Evolutionary conservation across 1,284 basidiomycete species (phyloP).

Genomic region (Vanrija sp.): DNA sequence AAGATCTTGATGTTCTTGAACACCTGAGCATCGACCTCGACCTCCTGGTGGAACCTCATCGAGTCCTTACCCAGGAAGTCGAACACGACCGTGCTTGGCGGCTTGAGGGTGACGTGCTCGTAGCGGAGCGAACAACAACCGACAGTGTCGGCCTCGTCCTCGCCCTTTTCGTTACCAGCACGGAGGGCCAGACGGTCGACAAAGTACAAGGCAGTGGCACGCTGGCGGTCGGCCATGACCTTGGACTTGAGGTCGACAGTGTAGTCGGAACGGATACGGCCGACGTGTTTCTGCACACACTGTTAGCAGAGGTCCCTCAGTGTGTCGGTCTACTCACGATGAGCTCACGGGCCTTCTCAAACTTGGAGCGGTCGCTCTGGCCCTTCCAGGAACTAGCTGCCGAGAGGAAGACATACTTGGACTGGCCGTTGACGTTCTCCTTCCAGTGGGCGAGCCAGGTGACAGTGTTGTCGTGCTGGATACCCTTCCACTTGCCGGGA

Average conservation of each 20-base stretch:
- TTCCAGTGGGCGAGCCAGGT: conserved; percentile 98
- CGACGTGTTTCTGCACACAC: conserved; percentile 69
- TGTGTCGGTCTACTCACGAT: conserved; percentile 58
- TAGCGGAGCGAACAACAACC: conserved; percentile 93
- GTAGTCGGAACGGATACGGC: conserved; percentile 83
- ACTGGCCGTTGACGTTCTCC: conserved; percentile 85
- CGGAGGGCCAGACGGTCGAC: conserved; percentile 91
- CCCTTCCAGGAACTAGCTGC: conserved; percentile 92
- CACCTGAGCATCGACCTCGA: conserved; percentile 77
- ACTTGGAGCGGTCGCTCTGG: conserved; percentile 92
- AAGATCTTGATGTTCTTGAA: conserved; percentile 88
- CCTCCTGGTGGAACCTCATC: conserved; percentile 88
- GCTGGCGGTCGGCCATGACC: conserved; percentile 85
- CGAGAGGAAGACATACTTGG: conserved; percentile 94
- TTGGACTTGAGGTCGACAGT: conserved; percentile 76
- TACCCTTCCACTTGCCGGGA: conserved; percentile 74
- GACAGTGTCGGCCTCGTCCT: conserved; percentile 95
- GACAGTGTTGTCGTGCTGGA: conserved; percentile 87
- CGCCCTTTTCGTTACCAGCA: conserved; percentile 96
- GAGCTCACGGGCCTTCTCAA: conserved; percentile 90
- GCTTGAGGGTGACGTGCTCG: conserved; percentile 86
- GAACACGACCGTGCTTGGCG: conserved; percentile 76
- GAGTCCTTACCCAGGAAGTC: conserved; percentile 98
- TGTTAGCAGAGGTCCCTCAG: not conserved
- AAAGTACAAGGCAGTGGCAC: conserved; percentile 95